Conservation (phyloP, 805 yeast genomes). For the Lipomyces yamanashiensis region DNA sequence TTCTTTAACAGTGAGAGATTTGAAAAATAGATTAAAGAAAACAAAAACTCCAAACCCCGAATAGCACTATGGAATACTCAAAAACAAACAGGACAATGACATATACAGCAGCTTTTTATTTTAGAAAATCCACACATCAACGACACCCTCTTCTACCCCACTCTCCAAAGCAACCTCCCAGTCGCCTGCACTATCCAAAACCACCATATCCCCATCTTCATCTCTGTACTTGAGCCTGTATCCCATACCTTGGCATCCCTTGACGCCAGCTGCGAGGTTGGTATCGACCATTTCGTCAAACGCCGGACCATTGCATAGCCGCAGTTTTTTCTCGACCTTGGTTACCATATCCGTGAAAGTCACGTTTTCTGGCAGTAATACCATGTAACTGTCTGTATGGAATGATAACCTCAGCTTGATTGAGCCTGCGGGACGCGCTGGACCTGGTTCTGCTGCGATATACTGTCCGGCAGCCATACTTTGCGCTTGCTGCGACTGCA, state of each 20-base stretch:
- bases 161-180: slow-evolving; percentile 35
- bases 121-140: slow-evolving; percentile 29
- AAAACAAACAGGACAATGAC: not conserved
- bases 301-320: slow-evolving; percentile 57
- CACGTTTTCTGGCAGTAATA: slow-evolving; percentile 62
- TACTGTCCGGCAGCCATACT: not conserved
- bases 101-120: not conserved
- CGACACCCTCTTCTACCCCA: slow-evolving; percentile 28
- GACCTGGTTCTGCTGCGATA: slow-evolving; percentile 2
- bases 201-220: slow-evolving; percentile 92
- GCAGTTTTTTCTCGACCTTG: slow-evolving; percentile 62
- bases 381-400: slow-evolving; percentile 57
- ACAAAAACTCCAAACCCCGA: slow-evolving; percentile 1
- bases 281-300: slow-evolving; percentile 25
- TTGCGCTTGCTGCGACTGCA: not conserved
- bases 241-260: slow-evolving; percentile 19
- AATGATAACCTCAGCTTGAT: slow-evolving; percentile 46
- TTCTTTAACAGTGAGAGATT: not conserved
- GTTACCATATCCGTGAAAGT: slow-evolving; percentile 58
- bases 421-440: slow-evolving; percentile 25
- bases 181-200: slow-evolving; percentile 27
- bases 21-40: not conserved
- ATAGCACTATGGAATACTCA: not conserved
- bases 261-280: slow-evolving; percentile 34
- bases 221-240: slow-evolving; percentile 75